Evolutionary conservation across 2,329 filamentous ascomycete species (phyloP).

Genomic region (Fusarium sp.): DNA sequence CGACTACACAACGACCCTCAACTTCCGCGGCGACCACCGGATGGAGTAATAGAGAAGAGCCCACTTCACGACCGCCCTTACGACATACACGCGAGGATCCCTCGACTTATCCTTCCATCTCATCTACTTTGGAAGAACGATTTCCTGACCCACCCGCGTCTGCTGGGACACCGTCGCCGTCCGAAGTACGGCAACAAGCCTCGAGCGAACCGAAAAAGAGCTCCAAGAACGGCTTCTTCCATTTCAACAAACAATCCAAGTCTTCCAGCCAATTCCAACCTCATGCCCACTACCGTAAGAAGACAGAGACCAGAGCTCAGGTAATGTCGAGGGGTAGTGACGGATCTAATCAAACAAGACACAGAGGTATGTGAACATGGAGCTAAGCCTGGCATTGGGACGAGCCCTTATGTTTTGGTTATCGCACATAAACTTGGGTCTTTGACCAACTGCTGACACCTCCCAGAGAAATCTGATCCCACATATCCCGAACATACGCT

Average conservation of each 20-base stretch:
- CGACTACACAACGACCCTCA: constrained; percentile 20
- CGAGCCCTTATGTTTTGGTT: constrained; percentile 33
- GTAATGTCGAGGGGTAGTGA: constrained; percentile 53
- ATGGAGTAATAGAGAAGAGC: constrained; percentile 30
- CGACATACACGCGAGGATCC: constrained; percentile 43
- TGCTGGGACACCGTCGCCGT: constrained; percentile 26
- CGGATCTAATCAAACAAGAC: constrained; percentile 45
- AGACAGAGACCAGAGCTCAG: constrained; percentile 53
- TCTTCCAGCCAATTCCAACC: constrained; percentile 51
- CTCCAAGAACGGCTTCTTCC: constrained; percentile 63
- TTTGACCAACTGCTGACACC: constrained; percentile 39
- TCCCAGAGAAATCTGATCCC: constrained; percentile 40
- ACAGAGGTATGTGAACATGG: constrained; percentile 50
- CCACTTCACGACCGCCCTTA: constrained; percentile 44
- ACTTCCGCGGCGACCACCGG: constrained; percentile 31
- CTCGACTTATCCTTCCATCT: constrained; percentile 44
- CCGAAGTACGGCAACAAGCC: constrained; percentile 24
- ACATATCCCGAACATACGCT: constrained; percentile 48
- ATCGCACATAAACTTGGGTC: constrained; percentile 18
- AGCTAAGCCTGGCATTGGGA: constrained; percentile 26
- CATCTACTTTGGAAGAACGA: constrained; percentile 42
- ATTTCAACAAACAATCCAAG: constrained; percentile 61
- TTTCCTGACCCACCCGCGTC: constrained; percentile 36
- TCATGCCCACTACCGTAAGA: constrained; percentile 44
- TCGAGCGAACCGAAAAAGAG: constrained; percentile 55